A percentile compares a stretch with the other conserved stretches of the same genome.
phyloP scores from a whole-genome alignment of 2,329 filamentous ascomycete species.

The Fusarium kyushuense region DNA sequence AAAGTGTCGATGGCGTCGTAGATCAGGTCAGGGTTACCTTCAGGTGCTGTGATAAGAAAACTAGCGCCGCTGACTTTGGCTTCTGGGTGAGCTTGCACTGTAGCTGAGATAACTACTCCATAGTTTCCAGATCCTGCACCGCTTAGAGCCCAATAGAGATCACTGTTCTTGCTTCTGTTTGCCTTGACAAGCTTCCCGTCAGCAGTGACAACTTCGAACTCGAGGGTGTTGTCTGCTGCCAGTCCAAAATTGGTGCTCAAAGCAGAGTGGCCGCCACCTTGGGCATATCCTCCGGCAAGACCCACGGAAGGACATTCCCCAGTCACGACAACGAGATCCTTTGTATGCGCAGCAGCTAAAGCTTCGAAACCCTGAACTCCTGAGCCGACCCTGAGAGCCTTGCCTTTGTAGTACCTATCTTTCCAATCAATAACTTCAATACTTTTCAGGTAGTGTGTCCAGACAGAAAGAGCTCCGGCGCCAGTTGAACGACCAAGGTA shows the following conservation, averaged over 20 bases:
- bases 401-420: slow-evolving; percentile 59
- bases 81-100: slow-evolving; percentile 61
- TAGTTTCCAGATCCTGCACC: slow-evolving; percentile 71
- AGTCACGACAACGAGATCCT: slow-evolving; percentile 63
- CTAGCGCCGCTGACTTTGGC: slow-evolving; percentile 53
- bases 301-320: slow-evolving; percentile 68
- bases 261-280: slow-evolving; percentile 68
- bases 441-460: slow-evolving; percentile 58
- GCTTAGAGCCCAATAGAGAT: slow-evolving; percentile 73
- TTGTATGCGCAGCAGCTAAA: slow-evolving; percentile 58
- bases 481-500: slow-evolving; percentile 70
- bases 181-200: slow-evolving; percentile 62
- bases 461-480: slow-evolving; percentile 55
- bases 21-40: slow-evolving; percentile 16
- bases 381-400: slow-evolving; percentile 65
- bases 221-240: slow-evolving; percentile 69
- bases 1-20: slow-evolving; percentile 42
- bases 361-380: slow-evolving; percentile 65
- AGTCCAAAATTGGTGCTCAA: slow-evolving; percentile 67
- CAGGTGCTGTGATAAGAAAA: slow-evolving; percentile 21
- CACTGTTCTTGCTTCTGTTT: slow-evolving; percentile 59
- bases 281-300: slow-evolving; percentile 69
- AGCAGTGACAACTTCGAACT: slow-evolving; percentile 66
- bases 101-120: slow-evolving; percentile 67
- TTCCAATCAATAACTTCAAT: slow-evolving; percentile 56